phyloP scores from a whole-genome alignment of 352 stramenopile species.

The Pythium folliculosum region DNA sequence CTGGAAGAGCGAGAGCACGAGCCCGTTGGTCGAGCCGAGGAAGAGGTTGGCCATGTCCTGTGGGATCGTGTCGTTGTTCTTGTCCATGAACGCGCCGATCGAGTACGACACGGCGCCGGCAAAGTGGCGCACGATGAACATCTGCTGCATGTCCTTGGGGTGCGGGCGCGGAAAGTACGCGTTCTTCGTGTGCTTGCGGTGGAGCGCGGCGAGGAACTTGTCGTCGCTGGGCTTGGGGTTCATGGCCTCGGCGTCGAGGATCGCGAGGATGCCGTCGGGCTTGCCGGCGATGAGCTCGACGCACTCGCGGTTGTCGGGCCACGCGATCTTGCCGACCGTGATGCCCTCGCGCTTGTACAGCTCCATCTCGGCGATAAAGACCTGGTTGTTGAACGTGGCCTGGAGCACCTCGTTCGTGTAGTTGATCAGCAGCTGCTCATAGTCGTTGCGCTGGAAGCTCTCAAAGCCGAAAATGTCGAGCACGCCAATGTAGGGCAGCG shows the following conservation, averaged over 20 bases:
- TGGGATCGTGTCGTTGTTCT: constrained; percentile 91
- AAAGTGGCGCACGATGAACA: constrained; percentile 92
- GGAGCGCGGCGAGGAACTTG: constrained; percentile 84
- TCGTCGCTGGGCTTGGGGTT: constrained; percentile 90
- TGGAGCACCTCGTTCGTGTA: constrained; percentile 90
- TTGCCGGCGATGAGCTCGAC: constrained; percentile 89
- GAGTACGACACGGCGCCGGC: constrained; percentile 89
- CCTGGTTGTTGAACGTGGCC: constrained; percentile 89
- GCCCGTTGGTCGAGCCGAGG: constrained; percentile 57
- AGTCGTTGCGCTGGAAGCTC: constrained; percentile 90
- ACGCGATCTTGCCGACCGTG: constrained; percentile 88
- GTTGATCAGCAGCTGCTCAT: constrained; percentile 91
- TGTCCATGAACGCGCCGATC: constrained; percentile 89
- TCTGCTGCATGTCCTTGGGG: constrained; percentile 88
- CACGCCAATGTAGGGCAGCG: constrained; percentile 89
- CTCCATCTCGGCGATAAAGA: constrained; percentile 92
- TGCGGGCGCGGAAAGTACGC: constrained; percentile 85
- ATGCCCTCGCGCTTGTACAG: constrained; percentile 91
- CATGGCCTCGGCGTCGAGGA: constrained; percentile 88
- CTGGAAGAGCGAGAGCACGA: constrained; percentile 72
- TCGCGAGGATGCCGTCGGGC: constrained; percentile 73
- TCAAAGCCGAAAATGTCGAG: constrained; percentile 93
- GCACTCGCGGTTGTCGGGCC: constrained; percentile 91
- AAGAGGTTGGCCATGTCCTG: constrained; percentile 87
- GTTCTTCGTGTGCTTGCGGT: constrained; percentile 86